Conservation (phyloP, 2,329 filamentous ascomycete species). For the Botrytis sinoallii region DNA sequence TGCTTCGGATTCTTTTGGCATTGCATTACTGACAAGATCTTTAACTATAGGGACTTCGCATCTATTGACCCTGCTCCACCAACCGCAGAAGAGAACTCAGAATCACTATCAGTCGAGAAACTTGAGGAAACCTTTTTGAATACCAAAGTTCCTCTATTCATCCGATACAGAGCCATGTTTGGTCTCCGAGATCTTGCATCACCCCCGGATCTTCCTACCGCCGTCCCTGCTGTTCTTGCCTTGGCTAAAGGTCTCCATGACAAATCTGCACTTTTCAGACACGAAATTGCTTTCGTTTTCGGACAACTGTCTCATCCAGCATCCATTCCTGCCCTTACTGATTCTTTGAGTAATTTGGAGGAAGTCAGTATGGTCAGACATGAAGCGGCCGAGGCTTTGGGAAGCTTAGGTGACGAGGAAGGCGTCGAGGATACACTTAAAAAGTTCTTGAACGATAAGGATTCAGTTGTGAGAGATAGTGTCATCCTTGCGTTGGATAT, state of each 20-base stretch:
- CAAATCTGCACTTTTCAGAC: slow-evolving; percentile 86
- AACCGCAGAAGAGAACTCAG: slow-evolving; percentile 69
- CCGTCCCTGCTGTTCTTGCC: slow-evolving; percentile 79
- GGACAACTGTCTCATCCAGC: slow-evolving; percentile 93
- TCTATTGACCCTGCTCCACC: slow-evolving; percentile 95
- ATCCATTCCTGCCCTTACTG: slow-evolving; percentile 86
- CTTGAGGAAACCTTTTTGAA: slow-evolving; percentile 78
- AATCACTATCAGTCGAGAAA: slow-evolving; percentile 66
- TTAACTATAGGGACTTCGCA: slow-evolving; percentile 73
- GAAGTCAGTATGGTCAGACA: slow-evolving; percentile 97
- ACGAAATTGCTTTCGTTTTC: slow-evolving; percentile 98
- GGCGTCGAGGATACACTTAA: slow-evolving; percentile 85
- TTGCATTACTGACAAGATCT: slow-evolving; percentile 26
- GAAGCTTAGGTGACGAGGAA: slow-evolving; percentile 87
- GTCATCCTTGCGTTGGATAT: slow-evolving; percentile 95
- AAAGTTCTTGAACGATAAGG: slow-evolving; percentile 82
- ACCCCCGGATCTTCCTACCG: slow-evolving; percentile 85
- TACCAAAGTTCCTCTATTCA: slow-evolving; percentile 74
- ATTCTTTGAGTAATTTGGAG: slow-evolving; percentile 70
- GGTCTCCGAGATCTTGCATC: slow-evolving; percentile 91
- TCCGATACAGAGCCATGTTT: slow-evolving; percentile 97
- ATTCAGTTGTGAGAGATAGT: slow-evolving; percentile 91
- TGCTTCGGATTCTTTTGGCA: background rate
- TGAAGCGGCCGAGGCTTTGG: slow-evolving; percentile 93
- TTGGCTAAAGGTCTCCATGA: slow-evolving; percentile 84